Base-by-base conservation (phyloP, 192 early-diverging fungal genomes). In the Rhizophagus clarus region DNA sequence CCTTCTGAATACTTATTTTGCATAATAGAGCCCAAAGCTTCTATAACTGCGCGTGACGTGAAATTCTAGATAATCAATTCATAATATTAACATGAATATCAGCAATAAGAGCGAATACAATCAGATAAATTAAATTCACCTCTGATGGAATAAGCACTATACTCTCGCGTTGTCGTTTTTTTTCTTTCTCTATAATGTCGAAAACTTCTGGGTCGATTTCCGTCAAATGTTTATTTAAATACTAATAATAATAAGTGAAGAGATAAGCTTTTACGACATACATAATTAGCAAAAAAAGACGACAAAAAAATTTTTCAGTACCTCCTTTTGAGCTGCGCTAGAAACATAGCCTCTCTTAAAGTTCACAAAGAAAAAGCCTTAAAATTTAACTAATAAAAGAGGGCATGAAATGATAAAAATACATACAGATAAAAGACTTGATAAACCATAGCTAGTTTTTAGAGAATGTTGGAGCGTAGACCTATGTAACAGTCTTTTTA, bases 1-100 rank as follows among this genome's bases (percentile, higher is more conserved):
- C 97, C 97, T 87, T 98, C 97, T 29, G 96, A 97, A 89, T 99
- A 99, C 89, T 99, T 99, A 93, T 99, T 99, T 86, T 98, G 97
- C 93, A 99, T 96, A 45, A 97, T 92, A 12, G 97, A 98, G 29
- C 98, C 98, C 67, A 99, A 90, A 14, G 96, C 96, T 60, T 96
- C 92, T 95, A 98, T 96, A 62, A 98, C 98, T 0, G 97, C 92
- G 61, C 92, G 91, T 62, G 96, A 97, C 20, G 98, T 99, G 84
- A 97, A 99, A 92, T 99, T 99, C 93, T 95, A 81, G 42, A 26
- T 28, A 61, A 20, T 42, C 28, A n/a, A 22, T 51, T 20, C 17
- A 37, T 31, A 14, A 20, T 51, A 42, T 61, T 60, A 47, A 61
- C 51, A 42, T 83, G 22, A 26, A 60, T 6, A 42, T 31, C n/a